Base-by-base conservation (phyloP, 2,329 filamentous ascomycete species). In the Alternaria sp. region DNA sequence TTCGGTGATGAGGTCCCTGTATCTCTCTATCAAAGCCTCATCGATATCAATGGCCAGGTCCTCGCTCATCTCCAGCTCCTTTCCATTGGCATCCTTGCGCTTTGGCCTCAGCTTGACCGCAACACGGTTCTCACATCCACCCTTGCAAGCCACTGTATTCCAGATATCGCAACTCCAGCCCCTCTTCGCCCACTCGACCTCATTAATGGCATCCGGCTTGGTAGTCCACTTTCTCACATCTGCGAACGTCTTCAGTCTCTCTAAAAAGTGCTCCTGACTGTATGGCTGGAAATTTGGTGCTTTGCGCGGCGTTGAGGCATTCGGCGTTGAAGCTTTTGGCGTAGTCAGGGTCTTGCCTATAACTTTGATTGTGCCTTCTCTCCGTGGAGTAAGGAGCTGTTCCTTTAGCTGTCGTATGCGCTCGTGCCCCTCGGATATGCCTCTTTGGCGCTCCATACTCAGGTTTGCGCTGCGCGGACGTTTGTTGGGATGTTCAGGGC, bases 141-240 rank as follows among this genome's bases (percentile, higher is more conserved):
- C 88, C 40, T 82, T 83, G 75, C 95, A 99, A 17, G 88, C 87
- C 14, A 98, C 92, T 4, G 90, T 90, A 77, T 96, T 93, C 72
- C 73, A 76, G 1, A 63, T 67, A 44, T 90, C 87, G 70, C 94
- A 97, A 4, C 89, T 84, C 94, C 95, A 99, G 0, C 94, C 94
- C 58, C 91, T 83, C 81, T 94, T 97, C 0, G 93, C 93, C 95
- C 95, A 99, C 75, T 93, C 90, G 7, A 97, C 88, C 78, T 98
- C 95, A 72, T 88, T 92, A 68, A 98, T 88, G 33, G 83, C 84
- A 51, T 93, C 86, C 0, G 95, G 93, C 75, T 98, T 98, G 0
- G 92, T 90, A n/a, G 91, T 90, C 94, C 94, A 99, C 74, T 90
- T 86, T 53, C 92, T 95, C 46, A 98, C 88, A 66, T 94, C 92